Conservation (phyloP, 2,329 filamentous ascomycete genomes). For the Pseudocercospora musae region DNA sequence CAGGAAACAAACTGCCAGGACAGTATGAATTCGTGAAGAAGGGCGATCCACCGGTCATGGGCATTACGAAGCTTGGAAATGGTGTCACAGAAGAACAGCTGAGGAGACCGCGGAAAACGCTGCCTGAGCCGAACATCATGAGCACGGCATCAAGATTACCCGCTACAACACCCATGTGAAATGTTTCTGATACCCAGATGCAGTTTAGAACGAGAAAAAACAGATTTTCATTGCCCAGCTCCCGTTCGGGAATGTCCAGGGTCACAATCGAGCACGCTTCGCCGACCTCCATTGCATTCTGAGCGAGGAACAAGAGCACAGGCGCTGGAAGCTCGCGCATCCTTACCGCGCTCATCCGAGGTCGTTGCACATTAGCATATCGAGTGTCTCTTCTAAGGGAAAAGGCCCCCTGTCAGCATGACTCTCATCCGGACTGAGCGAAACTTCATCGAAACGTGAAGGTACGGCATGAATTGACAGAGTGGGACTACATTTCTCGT, state of each 20-base stretch:
- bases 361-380: no score
- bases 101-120: conserved; percentile 61
- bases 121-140: conserved; percentile 29
- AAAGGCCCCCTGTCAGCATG: no score
- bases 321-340: no score
- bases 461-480: neutral
- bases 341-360: no score
- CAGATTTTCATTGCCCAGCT: neutral
- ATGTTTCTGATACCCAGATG: neutral
- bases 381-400: no score
- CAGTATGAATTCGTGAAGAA: conserved; percentile 93
- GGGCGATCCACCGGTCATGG: conserved; percentile 84
- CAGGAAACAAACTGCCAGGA: conserved; percentile 89
- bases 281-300: no score
- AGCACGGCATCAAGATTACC: conserved; percentile 27
- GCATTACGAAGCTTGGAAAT: conserved; percentile 80
- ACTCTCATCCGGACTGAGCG: no score
- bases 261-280: neutral
- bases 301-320: no score
- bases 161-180: conserved; percentile 23
- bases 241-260: neutral
- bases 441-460: neutral
- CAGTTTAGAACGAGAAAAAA: neutral
- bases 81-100: conserved; percentile 79
- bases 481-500: neutral